Evolutionary conservation across 176 grass and related monocot species (phyloP), one percentile per base, ranked within the genome.

Genomic region (Phyllostachys edulis): DNA sequence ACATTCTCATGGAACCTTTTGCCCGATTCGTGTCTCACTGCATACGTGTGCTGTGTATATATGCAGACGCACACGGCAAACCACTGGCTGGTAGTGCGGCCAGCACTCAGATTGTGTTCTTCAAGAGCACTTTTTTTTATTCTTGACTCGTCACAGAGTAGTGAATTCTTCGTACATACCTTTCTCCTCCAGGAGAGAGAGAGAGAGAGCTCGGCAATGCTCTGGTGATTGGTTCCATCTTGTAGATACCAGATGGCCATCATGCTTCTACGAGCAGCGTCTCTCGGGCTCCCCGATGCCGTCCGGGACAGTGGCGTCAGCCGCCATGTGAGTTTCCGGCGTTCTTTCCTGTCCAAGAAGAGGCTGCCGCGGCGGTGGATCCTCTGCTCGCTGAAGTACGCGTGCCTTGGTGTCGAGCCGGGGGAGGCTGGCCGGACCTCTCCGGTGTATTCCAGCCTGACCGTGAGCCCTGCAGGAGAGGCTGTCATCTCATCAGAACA

Each of bases 401-500:
- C 86, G 0, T 94, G 86, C 55, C 69, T 91, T 0, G 71, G 90
- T 18, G 62, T 88, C 41, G 85, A 92, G 24, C 86, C 92, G 1
- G 88, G 38, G 18, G 78, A 74, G 26, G 34, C 34, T 12, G 74
- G 15, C 14, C 59, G 82, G 55, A 64, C 83, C 2, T 81, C 85
- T 0, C 88, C 85, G 0, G 64, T 90, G 0, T 86, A 83, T 7
- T 94, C 95, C 62, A 95, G 89, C 88, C 83, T 98, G 13, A 83
- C 88, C 1, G 91, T 85, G 49, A 95, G 76, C 79, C 87, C 89
- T 0, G 61, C 89, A 0, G 90, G 66, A 1, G 95, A 89, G 47
- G 87, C 89, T 34, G 83, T 81, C 66, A 45, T 92, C 59, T 89
- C 96, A 0, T 93, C 96, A 1, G 96, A 98, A 64, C 89, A 95